phyloP scores from a whole-genome alignment of 192 early-diverging fungal genomes.

The Phycomyces blakesleeanus region DNA sequence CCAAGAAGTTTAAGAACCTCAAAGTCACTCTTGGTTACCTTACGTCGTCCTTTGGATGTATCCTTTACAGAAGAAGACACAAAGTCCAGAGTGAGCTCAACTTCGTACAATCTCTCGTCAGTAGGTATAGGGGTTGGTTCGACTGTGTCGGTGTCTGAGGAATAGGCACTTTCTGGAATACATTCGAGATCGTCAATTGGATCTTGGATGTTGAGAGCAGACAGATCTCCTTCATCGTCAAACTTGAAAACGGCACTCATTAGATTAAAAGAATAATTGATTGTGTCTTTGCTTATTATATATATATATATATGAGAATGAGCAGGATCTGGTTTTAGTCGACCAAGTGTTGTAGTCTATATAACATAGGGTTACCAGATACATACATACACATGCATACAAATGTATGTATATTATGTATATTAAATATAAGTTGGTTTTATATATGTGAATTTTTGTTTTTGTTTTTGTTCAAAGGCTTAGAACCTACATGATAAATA shows the following conservation, averaged over 20 bases:
- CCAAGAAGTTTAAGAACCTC: slow-evolving; percentile 49
- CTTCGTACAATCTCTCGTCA: slow-evolving; percentile 42
- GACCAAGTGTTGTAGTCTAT: neutral
- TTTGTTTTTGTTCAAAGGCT: too few relatives aligned
- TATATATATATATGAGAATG: too few relatives aligned
- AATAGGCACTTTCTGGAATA: slow-evolving; percentile 12
- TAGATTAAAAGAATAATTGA: slow-evolving; percentile 5
- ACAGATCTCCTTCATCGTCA: slow-evolving; percentile 45
- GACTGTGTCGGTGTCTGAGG: slow-evolving; percentile 18
- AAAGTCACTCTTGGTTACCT: slow-evolving; percentile 48
- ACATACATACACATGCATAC: neutral
- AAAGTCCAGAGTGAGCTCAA: slow-evolving; percentile 40
- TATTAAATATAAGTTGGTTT: neutral
- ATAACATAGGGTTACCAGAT: neutral
- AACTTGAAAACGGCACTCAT: slow-evolving; percentile 47
- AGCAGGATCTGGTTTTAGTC: too few relatives aligned
- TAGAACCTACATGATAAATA: too few relatives aligned
- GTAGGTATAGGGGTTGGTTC: slow-evolving; percentile 10
- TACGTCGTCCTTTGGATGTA: slow-evolving; percentile 31
- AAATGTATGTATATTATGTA: neutral
- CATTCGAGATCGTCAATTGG: slow-evolving; percentile 21
- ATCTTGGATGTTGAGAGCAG: slow-evolving; percentile 19
- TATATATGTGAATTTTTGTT: too few relatives aligned
- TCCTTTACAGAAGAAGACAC: slow-evolving; percentile 36
- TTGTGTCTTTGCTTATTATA: neutral